A percentile compares a stretch with the other conserved stretches of the same genome.
phyloP scores from a whole-genome alignment of 106 monocot species.

The Dendrobium officinale region DNA sequence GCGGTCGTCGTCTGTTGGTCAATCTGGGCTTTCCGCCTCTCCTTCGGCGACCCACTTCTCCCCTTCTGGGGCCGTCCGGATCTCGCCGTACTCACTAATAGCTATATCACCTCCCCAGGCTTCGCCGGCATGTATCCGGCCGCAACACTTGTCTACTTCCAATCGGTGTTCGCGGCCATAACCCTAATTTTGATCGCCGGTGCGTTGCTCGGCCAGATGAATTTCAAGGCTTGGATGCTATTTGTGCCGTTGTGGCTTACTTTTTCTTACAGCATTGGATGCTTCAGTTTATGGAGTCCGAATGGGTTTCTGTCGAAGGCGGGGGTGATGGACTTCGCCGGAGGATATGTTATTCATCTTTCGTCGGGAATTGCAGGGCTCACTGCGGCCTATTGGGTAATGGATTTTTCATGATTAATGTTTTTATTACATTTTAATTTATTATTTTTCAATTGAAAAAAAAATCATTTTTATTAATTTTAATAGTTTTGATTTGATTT shows the following conservation, averaged over 20 bases:
- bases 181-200: conserved; percentile 52
- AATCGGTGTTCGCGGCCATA: conserved; percentile 54
- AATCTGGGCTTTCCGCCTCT: conserved; percentile 30
- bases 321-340: conserved; percentile 29
- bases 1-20: conserved; percentile 30
- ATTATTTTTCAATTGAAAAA: no score
- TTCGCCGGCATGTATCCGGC: conserved; percentile 32
- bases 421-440: no score
- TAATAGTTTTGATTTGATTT: no score
- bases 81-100: no score
- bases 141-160: conserved; percentile 60
- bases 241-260: conserved; percentile 65
- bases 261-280: conserved; percentile 22
- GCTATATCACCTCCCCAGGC: background rate
- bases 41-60: conserved; percentile 36
- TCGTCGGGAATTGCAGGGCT: conserved; percentile 20
- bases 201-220: conserved; percentile 52
- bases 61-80: conserved; percentile 28
- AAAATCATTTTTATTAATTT: no score
- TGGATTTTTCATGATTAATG: no score
- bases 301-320: conserved; percentile 28
- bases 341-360: conserved; percentile 21
- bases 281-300: conserved; percentile 27
- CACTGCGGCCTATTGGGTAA: conserved; percentile 25
- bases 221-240: conserved; percentile 48